Base-by-base conservation (phyloP, 257 asterid genomes). In the Nicotiana benthamiana region DNA sequence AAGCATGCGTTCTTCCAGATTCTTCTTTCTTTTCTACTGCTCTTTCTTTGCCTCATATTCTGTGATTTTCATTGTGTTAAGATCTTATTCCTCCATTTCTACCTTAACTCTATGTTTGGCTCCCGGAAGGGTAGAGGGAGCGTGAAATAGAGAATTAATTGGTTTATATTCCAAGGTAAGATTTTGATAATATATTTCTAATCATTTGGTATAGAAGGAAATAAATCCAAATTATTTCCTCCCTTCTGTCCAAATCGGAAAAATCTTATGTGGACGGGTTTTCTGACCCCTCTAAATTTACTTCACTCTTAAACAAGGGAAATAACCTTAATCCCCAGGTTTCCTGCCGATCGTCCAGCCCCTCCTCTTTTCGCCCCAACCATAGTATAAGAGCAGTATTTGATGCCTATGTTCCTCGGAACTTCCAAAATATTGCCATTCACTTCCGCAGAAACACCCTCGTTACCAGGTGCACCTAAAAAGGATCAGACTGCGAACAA, bases 401-500 rank as follows among this genome's bases (percentile, higher is more conserved):
- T 20, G 77, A 70, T 12, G 32, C 13, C 59, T 12, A 70, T 6
- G 57, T 70, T 70, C 77, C 24, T 70, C 57, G 9, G 36, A 85
- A 61, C 85, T 51, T 88, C 90, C 28, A 87, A 82, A 75, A 80
- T 22, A 27, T 40, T 54, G 79, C 70, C 66, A 82, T 84, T 74
- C 80, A 28, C 83, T 87, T 85, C 88, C 46, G 80, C 52, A 57
- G 80, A 80, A 85, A 81, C 83, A 77, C 67, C 70, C 79, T 57
- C 84, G 34, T 75, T 84, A 87, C 82, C 75, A 60, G 82, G 79
- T 63, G 88, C 80, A 62, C 85, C 81, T 36, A 80, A 83, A 86
- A 86, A 51, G 83, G 85, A 83, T 84, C 82, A 40, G 93, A 81
- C 81, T 84, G 90, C 22, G 90, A 64, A 87, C 85, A 86, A 82